A percentile compares a stretch with the other conserved stretches of the same genome.
These are phyloP conservation scores for Tylopilus felleus DNA, from an alignment of 768 basidiomycete species.

Conservation along the genomic window DNA sequence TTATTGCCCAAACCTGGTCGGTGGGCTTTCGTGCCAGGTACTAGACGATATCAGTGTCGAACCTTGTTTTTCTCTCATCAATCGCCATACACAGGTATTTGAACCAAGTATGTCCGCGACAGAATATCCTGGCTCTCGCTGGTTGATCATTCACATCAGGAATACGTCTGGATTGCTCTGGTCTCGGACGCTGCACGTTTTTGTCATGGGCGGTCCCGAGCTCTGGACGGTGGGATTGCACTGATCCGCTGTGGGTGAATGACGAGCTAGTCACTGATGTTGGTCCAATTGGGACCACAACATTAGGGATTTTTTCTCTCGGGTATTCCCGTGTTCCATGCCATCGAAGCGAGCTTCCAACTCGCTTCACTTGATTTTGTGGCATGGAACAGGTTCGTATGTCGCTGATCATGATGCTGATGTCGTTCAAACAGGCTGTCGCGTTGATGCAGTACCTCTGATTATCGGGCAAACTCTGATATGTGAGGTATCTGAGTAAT, in stretches of 20 bases:
- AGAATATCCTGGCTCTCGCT: not conserved
- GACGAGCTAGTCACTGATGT: too few relatives aligned
- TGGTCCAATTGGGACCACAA: not conserved
- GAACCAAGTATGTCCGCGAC: not conserved
- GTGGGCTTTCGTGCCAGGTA: slow-evolving; percentile 16
- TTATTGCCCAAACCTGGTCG: slow-evolving; percentile 12
- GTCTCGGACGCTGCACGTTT: slow-evolving; percentile 2
- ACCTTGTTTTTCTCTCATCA: slow-evolving; percentile 11
- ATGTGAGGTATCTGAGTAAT: not conserved
- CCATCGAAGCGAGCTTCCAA: slow-evolving; percentile 2
- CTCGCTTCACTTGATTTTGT: slow-evolving; percentile 2
- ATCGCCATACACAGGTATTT: not conserved
- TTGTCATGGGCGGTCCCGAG: not conserved
- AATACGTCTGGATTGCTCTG: not conserved
- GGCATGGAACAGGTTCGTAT: too few relatives aligned
- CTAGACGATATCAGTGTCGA: slow-evolving; percentile 8
- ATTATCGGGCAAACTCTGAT: not conserved
- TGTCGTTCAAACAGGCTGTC: not conserved
- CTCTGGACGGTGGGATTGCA: not conserved
- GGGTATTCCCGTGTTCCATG: slow-evolving; percentile 17
- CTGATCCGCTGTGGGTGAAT: not conserved
- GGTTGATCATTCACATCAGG: slow-evolving; percentile 3
- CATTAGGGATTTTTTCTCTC: not conserved
- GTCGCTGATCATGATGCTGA: not conserved
- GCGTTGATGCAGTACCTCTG: not conserved